Conservation (phyloP, 2,329 filamentous ascomycete genomes). For the Botrytis porri region DNA sequence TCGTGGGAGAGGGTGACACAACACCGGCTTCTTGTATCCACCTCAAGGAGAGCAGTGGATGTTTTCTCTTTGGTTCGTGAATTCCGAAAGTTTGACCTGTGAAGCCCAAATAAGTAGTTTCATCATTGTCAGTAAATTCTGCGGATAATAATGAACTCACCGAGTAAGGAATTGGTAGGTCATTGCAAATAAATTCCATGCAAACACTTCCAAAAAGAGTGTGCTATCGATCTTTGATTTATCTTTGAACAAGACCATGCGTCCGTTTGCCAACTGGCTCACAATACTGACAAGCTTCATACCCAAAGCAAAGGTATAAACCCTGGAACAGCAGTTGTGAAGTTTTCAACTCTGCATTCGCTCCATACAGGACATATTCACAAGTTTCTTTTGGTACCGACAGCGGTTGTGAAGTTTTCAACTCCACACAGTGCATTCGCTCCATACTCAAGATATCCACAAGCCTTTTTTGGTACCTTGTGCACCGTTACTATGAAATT, state of each 20-base stretch:
- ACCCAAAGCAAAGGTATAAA: neutral
- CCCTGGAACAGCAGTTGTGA: neutral
- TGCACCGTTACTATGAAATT: neutral
- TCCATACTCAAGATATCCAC: too few species aligned
- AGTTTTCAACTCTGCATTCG: slow-evolving; percentile 39
- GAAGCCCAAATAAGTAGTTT: rapidly evolving
- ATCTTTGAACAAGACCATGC: slow-evolving; percentile 33
- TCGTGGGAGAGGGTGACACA: neutral
- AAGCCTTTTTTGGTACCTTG: rapidly evolving
- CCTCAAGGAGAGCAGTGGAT: neutral
- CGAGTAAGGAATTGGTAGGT: neutral
- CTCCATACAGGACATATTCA: slow-evolving; percentile 39
- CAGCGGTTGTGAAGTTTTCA: slow-evolving; percentile 31
- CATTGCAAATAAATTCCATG: neutral
- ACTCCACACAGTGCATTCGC: slow-evolving; percentile 32
- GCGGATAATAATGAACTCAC: neutral
- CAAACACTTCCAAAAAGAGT: neutral
- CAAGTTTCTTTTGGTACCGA: slow-evolving; percentile 15
- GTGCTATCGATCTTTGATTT: slow-evolving; percentile 19
- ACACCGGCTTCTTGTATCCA: neutral
- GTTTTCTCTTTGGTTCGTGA: neutral
- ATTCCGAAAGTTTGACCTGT: neutral
- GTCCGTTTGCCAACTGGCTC: slow-evolving; percentile 33
- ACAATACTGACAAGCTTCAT: neutral
- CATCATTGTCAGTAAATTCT: rapidly evolving